These are phyloP conservation scores for Ascocoryne sarcoides DNA, from an alignment of 2,329 filamentous ascomycete species.

Conservation along the genomic window DNA sequence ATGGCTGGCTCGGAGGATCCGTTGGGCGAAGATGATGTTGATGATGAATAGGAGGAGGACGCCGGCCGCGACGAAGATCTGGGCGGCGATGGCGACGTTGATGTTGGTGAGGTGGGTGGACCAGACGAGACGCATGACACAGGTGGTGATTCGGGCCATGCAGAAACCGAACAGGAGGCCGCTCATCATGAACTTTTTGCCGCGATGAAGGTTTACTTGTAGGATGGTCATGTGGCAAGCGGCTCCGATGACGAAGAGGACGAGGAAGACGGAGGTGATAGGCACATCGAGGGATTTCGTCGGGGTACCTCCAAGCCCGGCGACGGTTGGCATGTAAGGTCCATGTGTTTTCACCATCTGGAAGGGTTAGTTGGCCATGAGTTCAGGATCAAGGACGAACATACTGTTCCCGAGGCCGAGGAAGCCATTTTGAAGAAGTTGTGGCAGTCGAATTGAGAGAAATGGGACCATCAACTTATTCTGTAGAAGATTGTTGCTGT, in stretches of 20 bases:
- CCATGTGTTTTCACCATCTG: constrained; percentile 1
- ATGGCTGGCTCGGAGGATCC: constrained; percentile 65
- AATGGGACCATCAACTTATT: too few relatives aligned
- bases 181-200: constrained; percentile 52
- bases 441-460: too few relatives aligned
- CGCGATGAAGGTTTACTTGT: constrained; percentile 39
- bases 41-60: constrained; percentile 67
- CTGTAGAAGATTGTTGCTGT: too few relatives aligned
- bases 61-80: constrained; percentile 21
- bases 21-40: constrained; percentile 70
- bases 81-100: constrained; percentile 19
- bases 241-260: constrained; percentile 46
- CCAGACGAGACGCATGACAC: constrained; percentile 44
- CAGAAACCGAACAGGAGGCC: constrained; percentile 47
- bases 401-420: too few relatives aligned
- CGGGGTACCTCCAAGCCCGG: constrained; percentile 50
- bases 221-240: constrained; percentile 50
- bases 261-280: constrained; percentile 53
- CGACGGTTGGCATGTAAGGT: constrained; percentile 30
- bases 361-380: too few relatives aligned
- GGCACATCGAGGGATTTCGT: constrained; percentile 52
- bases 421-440: too few relatives aligned
- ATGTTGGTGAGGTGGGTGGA: constrained; percentile 40
- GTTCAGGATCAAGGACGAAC: too few relatives aligned
- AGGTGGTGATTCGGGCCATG: constrained; percentile 31